These are phyloP conservation scores for Delphinella strobiligena DNA, from an alignment of 2,329 filamentous ascomycete species.

Conservation along the genomic window DNA sequence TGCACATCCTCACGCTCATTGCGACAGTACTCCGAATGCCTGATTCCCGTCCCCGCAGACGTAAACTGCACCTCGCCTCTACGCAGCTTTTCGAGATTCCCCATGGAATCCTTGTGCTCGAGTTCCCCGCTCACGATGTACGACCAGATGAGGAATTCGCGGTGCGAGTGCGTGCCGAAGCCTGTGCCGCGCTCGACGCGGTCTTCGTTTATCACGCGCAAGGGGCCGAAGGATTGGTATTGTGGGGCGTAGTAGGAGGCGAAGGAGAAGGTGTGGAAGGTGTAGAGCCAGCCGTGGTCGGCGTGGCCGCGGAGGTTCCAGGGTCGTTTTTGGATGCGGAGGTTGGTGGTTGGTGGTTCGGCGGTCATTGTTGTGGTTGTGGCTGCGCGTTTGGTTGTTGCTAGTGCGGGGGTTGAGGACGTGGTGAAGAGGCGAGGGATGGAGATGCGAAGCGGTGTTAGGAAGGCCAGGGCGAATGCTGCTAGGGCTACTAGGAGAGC, in stretches of 20 bases:
- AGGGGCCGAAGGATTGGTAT: conserved; percentile 58
- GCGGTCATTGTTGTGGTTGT: conserved; percentile 18
- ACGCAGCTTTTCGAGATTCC: conserved; percentile 56
- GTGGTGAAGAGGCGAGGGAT: conserved; percentile 24
- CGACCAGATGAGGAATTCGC: conserved; percentile 81
- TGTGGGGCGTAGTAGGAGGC: conserved; percentile 56
- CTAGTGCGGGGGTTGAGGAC: conserved; percentile 10
- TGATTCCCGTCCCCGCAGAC: conserved; percentile 68
- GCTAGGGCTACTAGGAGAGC: conserved; percentile 21
- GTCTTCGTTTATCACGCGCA: conserved; percentile 83
- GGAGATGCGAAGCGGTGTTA: conserved; percentile 25
- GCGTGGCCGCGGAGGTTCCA: conserved; percentile 62
- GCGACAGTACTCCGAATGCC: conserved; percentile 76
- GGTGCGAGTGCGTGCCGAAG: conserved; percentile 76
- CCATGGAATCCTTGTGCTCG: conserved; percentile 79
- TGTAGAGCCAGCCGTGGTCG: conserved; percentile 79
- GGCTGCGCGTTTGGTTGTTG: conserved; percentile 26
- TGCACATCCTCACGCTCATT: conserved; percentile 58
- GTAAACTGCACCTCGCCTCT: conserved; percentile 84
- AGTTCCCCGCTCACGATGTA: conserved; percentile 79
- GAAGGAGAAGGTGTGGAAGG: conserved; percentile 79
- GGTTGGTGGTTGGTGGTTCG: conserved; percentile 12
- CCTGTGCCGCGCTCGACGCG: conserved; percentile 61
- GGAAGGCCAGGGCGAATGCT: conserved; percentile 35
- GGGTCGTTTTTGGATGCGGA: conserved; percentile 60